Evolutionary conservation across 305 asterid genomes (phyloP).

Genomic region (Plantago lanceolata): DNA sequence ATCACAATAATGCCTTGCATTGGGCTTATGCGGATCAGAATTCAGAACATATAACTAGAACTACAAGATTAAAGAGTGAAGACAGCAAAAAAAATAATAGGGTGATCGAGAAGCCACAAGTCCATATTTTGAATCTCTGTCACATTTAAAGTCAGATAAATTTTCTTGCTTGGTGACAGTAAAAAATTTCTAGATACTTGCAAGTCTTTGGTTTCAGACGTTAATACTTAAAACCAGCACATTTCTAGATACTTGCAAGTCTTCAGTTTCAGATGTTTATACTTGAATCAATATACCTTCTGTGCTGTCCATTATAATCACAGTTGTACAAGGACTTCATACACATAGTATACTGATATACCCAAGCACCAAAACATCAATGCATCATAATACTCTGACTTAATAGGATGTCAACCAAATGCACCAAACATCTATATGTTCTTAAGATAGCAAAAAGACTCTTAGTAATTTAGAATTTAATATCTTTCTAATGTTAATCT

Average conservation of each 20-base stretch:
- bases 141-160: slow-evolving; percentile 11
- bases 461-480: background rate
- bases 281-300: slow-evolving; percentile 6
- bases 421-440: slow-evolving; percentile 9
- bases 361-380: slow-evolving; percentile 1
- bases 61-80: slow-evolving; percentile 4
- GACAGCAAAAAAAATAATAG: slow-evolving; percentile 19
- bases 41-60: background rate
- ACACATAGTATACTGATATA: background rate
- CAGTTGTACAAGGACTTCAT: background rate
- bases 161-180: slow-evolving; percentile 9
- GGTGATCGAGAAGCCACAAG: background rate
- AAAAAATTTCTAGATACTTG: background rate
- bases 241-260: background rate
- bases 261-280: slow-evolving; percentile 21
- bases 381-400: slow-evolving; percentile 1
- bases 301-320: slow-evolving; percentile 6
- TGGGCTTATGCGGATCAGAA: slow-evolving; percentile 10
- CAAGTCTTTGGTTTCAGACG: slow-evolving; percentile 18
- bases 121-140: background rate
- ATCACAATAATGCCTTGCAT: slow-evolving; percentile 10
- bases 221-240: slow-evolving; percentile 20
- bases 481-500: background rate
- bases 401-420: slow-evolving; percentile 4
- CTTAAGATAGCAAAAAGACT: slow-evolving; percentile 7